These are phyloP conservation scores for Capsicum baccatum DNA, from an alignment of 257 asterid species.

Conservation along the genomic window DNA sequence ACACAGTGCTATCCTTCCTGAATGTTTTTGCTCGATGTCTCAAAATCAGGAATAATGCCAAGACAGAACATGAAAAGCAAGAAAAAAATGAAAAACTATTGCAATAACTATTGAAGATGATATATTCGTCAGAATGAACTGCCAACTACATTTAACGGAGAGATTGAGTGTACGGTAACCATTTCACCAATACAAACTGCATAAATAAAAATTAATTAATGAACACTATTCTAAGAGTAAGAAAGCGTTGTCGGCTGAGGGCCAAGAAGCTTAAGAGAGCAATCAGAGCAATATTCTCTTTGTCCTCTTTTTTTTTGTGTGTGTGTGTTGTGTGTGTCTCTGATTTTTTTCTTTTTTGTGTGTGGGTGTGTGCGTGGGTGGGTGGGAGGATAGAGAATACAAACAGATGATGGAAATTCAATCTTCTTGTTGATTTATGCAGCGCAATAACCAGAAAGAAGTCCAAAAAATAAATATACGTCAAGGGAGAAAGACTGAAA, in stretches of 20 bases:
- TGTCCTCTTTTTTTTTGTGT: background rate
- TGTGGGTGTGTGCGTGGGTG: background rate
- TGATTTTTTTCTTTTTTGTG: too few relatives aligned
- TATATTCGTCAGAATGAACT: background rate
- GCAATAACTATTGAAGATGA: conserved; percentile 5
- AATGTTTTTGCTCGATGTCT: background rate
- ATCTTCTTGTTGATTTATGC: background rate
- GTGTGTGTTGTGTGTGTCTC: too few relatives aligned
- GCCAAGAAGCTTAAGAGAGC: background rate
- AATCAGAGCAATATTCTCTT: background rate
- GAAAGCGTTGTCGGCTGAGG: background rate
- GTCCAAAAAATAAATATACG: background rate
- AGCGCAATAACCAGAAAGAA: background rate
- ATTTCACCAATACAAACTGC: background rate
- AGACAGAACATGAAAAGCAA: conserved; percentile 23
- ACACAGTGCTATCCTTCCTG: conserved; percentile 16
- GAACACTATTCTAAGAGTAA: background rate
- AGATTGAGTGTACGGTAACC: background rate
- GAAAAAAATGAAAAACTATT: conserved; percentile 2
- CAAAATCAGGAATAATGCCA: conserved; percentile 3
- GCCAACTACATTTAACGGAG: background rate
- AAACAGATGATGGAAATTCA: background rate
- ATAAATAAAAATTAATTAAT: conserved; percentile 5
- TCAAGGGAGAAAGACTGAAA: background rate
- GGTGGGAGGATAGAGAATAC: background rate